Evolutionary conservation across 495 filamentous ascomycete species (phyloP), one percentile per base, ranked within the genome.

Genomic region (Podospora bellae-mahoneyi): DNA sequence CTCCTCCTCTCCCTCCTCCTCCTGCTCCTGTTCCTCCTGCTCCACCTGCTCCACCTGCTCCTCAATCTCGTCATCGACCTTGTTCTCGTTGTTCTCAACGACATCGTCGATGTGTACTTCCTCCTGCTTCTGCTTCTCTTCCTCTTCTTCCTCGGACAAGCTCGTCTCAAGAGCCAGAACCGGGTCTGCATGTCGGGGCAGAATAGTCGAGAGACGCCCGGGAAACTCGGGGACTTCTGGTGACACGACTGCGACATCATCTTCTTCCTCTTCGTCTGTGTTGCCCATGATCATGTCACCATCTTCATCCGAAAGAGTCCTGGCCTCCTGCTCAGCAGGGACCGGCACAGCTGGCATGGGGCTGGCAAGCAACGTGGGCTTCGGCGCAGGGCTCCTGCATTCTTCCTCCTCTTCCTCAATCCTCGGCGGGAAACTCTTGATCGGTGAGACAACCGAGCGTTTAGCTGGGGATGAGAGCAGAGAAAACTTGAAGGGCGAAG

Each of bases 131-230:
- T 20, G n/a, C 58, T 67, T 34, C 18, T 71, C 61, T 6, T 61
- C 66, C 7, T 64, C 30, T 5, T 53, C 55, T 26, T 64, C 20
- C 20, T 74, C 65, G 13, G 66, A 61, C 55, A 67, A 59, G 0
- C 70, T 71, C 23, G 73, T 70, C 2, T 69, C 72, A 1, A 73
- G 66, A 48, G 71, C 74, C 30, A 84, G 71, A 9, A 78, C 73
- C 1, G 82, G 80, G 58, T 85, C 83, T 15, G 79, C 81, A 64
- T 84, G 75, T 15, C 84, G 73, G 34, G 84, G 83, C 20, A 85
- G 68, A 28, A 84, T 80, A 4, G 84, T 80, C 0, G 84, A 85
- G 2, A 85, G 77, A 9, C 84, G 76, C 2, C 83, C 83, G n/a
- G 83, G 79, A 68, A 86, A 86, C 19, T 64, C 64, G 34, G 80